These are phyloP conservation scores for Suillus subluteus DNA, from an alignment of 768 basidiomycete species.

Conservation along the genomic window DNA sequence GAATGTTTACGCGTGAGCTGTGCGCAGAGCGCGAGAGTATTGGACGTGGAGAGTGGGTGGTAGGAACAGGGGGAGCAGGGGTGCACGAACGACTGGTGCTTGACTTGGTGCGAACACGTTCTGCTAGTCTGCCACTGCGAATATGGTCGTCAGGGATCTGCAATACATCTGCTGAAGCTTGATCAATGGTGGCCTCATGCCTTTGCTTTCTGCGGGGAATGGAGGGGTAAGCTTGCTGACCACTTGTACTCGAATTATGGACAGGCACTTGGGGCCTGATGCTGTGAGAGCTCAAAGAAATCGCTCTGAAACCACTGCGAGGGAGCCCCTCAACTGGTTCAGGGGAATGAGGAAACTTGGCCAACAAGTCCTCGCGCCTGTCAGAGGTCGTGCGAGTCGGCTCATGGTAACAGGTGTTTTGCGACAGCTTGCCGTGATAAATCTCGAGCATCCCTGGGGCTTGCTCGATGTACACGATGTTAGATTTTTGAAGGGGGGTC, in stretches of 20 bases:
- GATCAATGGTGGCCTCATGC: not conserved
- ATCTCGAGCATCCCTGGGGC: constrained; percentile 8
- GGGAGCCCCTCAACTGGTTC: constrained; percentile 11
- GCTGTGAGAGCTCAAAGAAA: constrained; percentile 6
- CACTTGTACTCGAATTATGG: not conserved
- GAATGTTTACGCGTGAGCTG: constrained; percentile 5
- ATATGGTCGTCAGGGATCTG: not conserved
- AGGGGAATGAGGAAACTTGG: constrained; percentile 14
- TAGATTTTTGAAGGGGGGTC: constrained; percentile 14
- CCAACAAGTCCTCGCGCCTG: constrained; percentile 10
- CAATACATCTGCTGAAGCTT: not conserved
- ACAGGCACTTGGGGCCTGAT: not conserved
- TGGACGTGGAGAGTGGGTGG: not conserved
- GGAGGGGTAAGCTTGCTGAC: constrained; percentile 6
- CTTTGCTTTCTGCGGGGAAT: constrained; percentile 5
- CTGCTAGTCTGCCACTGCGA: constrained; percentile 10
- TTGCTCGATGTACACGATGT: constrained; percentile 15
- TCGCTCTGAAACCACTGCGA: constrained; percentile 10
- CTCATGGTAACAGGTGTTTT: not conserved
- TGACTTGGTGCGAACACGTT: constrained; percentile 8
- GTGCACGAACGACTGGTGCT: not conserved
- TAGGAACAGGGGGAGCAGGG: not conserved
- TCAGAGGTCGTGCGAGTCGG: not conserved
- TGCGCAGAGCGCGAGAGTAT: not conserved
- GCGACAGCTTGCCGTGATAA: not conserved